Evolutionary conservation across 2,329 filamentous ascomycete genomes (phyloP), one percentile per base, ranked within the genome.

Genomic region (Knufia petricola): DNA sequence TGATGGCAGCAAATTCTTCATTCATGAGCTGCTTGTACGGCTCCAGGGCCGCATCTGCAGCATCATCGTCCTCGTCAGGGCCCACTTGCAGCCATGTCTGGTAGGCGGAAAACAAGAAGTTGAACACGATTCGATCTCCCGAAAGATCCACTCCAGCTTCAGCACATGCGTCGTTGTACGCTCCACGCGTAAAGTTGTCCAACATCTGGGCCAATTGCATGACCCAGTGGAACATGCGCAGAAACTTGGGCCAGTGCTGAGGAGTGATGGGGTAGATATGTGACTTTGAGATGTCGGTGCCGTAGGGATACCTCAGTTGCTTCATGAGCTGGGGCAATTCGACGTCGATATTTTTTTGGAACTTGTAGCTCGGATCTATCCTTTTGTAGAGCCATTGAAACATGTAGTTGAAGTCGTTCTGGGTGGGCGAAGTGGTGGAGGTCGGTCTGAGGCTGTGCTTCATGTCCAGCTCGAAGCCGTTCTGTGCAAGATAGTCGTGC

Each of bases 401-500:
- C 76, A 98, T 94, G 66, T 79, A 84, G 61, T 94, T 92, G 70
- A 98, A 98, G 64, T 98, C 92, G 63, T 98, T 98, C 59, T 96
- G 90, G 1, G 90, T 98, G 0, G 92, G 94, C 37, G 87, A 94
- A 60, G 87, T 90, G 63, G 95, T 82, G 4, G 87, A 85, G 60
- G 95, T 95, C 55, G 85, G 84, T 1, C 87, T 86, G n/a, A 98
- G 73, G 1, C 81, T 84, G 64, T 96, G 86, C 68, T 94, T 95
- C 82, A 94, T 95, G 59, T 96, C 89, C 76, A 95, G 81, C 67
- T 98, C 92, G 61, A 96, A 98, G 63, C 95, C 95, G 65, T 95
- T 84, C 50, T 89, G 82, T 0, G 87, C 82, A 62, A 98, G 76
- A 63, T 94, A 98, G 57, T 98, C 92, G 56, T 94, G 71, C 48